These are phyloP conservation scores for Petrea volubilis DNA, from an alignment of 257 asterid genomes.

Conservation along the genomic window DNA sequence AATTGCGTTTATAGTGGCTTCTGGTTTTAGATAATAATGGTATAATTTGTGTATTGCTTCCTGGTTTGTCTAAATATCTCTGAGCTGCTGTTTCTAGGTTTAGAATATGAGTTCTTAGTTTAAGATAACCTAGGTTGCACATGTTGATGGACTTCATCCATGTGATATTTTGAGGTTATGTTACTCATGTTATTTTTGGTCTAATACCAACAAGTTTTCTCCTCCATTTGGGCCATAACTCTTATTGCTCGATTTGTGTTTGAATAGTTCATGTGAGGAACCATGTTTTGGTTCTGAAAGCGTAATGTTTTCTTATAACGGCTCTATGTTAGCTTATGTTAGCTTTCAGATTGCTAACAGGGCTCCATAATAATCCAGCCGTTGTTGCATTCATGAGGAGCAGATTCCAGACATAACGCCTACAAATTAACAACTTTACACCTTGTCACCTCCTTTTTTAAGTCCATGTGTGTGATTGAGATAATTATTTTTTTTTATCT, in stretches of 20 bases:
- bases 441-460: neutral
- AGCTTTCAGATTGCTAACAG: neutral
- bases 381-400: neutral
- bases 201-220: neutral
- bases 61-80: neutral
- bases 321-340: neutral
- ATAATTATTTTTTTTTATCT: neutral
- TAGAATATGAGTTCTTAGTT: neutral
- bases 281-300: neutral
- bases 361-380: neutral
- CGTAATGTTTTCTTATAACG: neutral
- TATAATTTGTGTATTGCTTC: neutral
- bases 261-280: neutral
- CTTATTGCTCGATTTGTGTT: neutral
- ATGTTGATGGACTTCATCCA: neutral
- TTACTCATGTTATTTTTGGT: neutral
- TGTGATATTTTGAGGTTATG: neutral
- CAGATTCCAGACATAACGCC: neutral
- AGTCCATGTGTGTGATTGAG: neutral
- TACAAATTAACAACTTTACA: neutral
- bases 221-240: neutral
- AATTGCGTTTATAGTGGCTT: neutral
- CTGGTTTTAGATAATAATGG: neutral
- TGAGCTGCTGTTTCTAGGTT: neutral
- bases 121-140: neutral